phyloP scores from a whole-genome alignment of 1,284 basidiomycete genomes.

The Gymnopus androsaceus region DNA sequence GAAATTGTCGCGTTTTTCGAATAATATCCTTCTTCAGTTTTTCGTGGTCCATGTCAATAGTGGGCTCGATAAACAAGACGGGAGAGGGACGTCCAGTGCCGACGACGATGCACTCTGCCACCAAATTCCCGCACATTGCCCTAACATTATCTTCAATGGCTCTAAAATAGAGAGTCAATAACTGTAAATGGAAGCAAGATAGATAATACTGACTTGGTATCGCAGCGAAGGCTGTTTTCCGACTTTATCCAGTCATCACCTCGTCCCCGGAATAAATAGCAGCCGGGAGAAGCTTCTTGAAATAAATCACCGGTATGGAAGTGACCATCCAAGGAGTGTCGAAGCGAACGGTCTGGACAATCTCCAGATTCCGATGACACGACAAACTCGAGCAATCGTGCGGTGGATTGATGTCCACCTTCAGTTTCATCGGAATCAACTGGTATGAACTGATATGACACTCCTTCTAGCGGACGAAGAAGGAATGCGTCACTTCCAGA shows the following conservation, averaged over 20 bases:
- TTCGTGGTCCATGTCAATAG: constrained; percentile 35
- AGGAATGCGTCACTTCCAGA: constrained; percentile 45
- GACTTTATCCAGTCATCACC: constrained; percentile 82
- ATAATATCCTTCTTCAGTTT: constrained; percentile 65
- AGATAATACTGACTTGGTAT: constrained; percentile 52
- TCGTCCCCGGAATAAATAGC: constrained; percentile 64
- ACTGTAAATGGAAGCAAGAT: constrained; percentile 8
- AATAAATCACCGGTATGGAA: constrained; percentile 79
- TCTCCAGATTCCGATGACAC: constrained; percentile 64
- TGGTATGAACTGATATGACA: constrained; percentile 61
- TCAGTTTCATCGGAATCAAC: constrained; percentile 42
- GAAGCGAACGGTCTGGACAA: constrained; percentile 63
- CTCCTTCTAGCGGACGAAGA: constrained; percentile 55
- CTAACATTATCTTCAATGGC: constrained; percentile 73
- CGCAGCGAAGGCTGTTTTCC: constrained; percentile 69
- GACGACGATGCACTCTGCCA: constrained; percentile 70
- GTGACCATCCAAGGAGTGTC: constrained; percentile 59
- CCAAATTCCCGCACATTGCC: constrained; percentile 54
- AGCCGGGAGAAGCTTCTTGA: constrained; percentile 53
- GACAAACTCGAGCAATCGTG: constrained; percentile 61
- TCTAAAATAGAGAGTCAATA: constrained; percentile 32
- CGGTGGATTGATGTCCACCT: constrained; percentile 51
- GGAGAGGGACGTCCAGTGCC: constrained; percentile 71
- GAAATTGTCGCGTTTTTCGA: constrained; percentile 64
- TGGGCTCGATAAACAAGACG: constrained; percentile 66